A percentile compares a stretch with the other conserved stretches of the same genome.
Conservation (phyloP, 2,329 filamentous ascomycete genomes). For the Colletotrichum melonis region DNA sequence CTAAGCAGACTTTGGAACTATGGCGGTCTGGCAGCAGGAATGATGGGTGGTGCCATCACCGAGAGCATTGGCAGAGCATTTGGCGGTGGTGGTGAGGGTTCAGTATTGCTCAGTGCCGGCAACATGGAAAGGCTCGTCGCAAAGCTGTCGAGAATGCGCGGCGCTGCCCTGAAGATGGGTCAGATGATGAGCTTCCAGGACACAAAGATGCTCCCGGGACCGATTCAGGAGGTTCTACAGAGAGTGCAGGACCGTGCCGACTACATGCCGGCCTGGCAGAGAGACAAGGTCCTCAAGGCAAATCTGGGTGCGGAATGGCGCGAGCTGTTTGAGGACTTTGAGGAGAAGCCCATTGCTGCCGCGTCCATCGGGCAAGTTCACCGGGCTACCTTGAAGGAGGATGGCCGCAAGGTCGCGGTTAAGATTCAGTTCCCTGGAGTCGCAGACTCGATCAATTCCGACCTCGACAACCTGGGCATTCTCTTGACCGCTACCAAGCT, state of each 20-base stretch:
- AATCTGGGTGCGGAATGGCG: constrained; percentile 90
- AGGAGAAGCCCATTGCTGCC: constrained; percentile 92
- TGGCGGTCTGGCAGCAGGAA: constrained; percentile 89
- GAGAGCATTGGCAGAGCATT: constrained; percentile 86
- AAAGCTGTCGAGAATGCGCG: constrained; percentile 95
- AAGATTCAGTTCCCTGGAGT: constrained; percentile 99
- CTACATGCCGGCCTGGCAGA: constrained; percentile 96
- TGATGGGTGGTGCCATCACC: constrained; percentile 91
- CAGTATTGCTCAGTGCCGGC: constrained; percentile 84
- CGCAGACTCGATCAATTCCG: constrained; percentile 94
- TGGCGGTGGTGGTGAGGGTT: constrained; percentile 75
- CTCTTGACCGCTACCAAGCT: constrained; percentile 91
- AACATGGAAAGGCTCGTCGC: constrained; percentile 95
- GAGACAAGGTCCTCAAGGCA: constrained; percentile 81
- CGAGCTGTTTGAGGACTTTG: constrained; percentile 83
- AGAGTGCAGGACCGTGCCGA: constrained; percentile 96
- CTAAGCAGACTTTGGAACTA: constrained; percentile 95
- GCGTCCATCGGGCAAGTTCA: constrained; percentile 98
- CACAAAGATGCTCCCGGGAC: constrained; percentile 89
- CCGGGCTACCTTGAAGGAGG: constrained; percentile 81
- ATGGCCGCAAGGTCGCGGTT: constrained; percentile 83
- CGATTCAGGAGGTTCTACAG: constrained; percentile 90
- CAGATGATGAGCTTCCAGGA: constrained; percentile 99
- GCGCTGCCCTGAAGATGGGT: constrained; percentile 94
- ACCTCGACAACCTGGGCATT: constrained; percentile 91